Conservation (phyloP, 2,329 filamentous ascomycete genomes). For the Ophiostoma sp. region DNA sequence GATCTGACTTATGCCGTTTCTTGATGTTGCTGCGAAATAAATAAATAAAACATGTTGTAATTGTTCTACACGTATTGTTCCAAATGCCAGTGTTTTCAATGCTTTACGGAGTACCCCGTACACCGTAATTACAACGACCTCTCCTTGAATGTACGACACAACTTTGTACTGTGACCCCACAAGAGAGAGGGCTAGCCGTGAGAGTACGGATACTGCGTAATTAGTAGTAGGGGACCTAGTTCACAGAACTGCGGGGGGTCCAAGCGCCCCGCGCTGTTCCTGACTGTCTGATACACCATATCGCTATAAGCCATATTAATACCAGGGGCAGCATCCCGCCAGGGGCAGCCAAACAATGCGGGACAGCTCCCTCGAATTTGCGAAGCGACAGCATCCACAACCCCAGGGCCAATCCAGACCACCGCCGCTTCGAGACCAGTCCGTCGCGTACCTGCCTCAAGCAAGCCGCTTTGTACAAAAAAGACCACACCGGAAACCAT, state of each 20-base stretch:
- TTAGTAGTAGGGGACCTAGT: background rate
- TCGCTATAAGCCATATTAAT: constrained; percentile 22
- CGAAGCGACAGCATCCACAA: background rate
- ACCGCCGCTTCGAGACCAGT: background rate
- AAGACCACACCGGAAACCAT: background rate
- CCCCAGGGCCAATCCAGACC: background rate
- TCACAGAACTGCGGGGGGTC: constrained; percentile 22
- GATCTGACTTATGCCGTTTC: background rate
- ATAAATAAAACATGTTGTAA: no score
- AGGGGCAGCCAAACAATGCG: constrained; percentile 1
- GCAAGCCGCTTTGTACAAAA: background rate
- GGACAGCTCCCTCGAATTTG: background rate
- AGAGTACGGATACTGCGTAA: no score
- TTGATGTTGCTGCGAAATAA: background rate
- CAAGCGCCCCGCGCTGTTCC: constrained; percentile 20
- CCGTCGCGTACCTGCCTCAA: background rate
- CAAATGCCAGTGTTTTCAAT: background rate
- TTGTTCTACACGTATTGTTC: no score
- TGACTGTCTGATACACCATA: constrained; percentile 18
- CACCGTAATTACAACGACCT: no score
- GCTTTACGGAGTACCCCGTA: background rate
- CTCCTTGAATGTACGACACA: no score
- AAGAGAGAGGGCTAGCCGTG: no score
- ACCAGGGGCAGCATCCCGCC: background rate
- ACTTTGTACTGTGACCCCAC: no score